Base-by-base conservation (phyloP, 2,329 filamentous ascomycete genomes). In the Trichoderma afroharzianum region DNA sequence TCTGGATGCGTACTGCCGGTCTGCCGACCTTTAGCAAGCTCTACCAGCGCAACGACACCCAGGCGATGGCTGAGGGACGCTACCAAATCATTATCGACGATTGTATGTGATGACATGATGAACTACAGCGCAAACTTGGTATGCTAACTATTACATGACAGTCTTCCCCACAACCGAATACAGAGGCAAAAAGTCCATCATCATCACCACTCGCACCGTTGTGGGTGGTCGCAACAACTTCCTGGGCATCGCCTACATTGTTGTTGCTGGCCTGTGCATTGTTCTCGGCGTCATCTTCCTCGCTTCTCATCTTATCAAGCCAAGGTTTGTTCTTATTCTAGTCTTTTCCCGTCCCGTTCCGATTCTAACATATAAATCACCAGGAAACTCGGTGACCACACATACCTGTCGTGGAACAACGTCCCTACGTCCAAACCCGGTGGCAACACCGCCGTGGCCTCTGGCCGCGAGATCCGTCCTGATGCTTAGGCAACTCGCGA, bases 1-100 rank as follows among this genome's bases (percentile, higher is more conserved):
- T 98, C 26, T 99, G 96, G 96, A 99, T 99, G 96, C 91, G 96
- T 76, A 97, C 97, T 2, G 96, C 96, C 28, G 96, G 95, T 71
- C 84, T 98, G 77, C 96, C 96, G 1, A 92, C 92, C 6, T 99
- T 99, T 80, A 97, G 93, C 87, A 99, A 99, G 84, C 85, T 99
- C 61, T 93, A 94, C 59, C 88, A 92, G 81, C 88, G 94, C 72
- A 98, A 98, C 78, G 92, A 97, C 79, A 85, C 85, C 0, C 83
- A 86, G 2, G 80, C 83, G 0, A 92, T 99, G 92, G 77, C 79
- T 39, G 79, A 83, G 18, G 96, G 95, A 32, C 88, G 83, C 24
- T 99, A 99, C 80, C 84, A 89, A 73, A 83, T 99, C 68, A 85
- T 92, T 66, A 92, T 98, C 74, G 86, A 90, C 72, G 88, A 95